These are phyloP conservation scores for Nakazawaea molendinolei DNA, from an alignment of 805 yeast species.

Conservation along the genomic window DNA sequence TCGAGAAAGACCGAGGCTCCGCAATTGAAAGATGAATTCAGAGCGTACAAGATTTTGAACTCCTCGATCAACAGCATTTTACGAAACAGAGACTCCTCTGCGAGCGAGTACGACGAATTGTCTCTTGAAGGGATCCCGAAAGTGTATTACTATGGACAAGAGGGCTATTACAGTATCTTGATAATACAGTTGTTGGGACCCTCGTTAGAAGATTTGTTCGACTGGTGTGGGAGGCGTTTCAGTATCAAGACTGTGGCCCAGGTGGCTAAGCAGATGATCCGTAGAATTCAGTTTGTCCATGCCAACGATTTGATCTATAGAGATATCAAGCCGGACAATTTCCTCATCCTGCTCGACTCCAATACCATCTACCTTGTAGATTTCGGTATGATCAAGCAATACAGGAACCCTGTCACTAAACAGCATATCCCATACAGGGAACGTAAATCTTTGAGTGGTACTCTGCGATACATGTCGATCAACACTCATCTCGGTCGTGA, in stretches of 20 bases:
- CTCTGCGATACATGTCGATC: conserved; percentile 83
- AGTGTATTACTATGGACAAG: conserved; percentile 81
- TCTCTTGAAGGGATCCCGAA: conserved; percentile 62
- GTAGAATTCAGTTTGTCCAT: conserved; percentile 65
- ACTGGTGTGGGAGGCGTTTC: conserved; percentile 80
- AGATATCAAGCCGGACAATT: conserved; percentile 82
- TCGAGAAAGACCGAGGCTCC: conserved; percentile 80
- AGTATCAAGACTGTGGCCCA: conserved; percentile 67
- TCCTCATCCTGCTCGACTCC: conserved; percentile 63
- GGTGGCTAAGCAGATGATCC: conserved; percentile 73
- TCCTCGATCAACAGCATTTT: conserved; percentile 35
- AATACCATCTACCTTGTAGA: conserved; percentile 71
- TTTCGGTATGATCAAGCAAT: conserved; percentile 85
- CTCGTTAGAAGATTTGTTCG: conserved; percentile 75
- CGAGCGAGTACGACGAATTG: conserved; percentile 14
- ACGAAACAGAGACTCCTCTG: conserved; percentile 11
- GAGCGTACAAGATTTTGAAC: conserved; percentile 67
- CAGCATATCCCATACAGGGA: conserved; percentile 81
- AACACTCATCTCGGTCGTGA: conserved; percentile 85
- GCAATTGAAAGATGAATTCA: conserved; percentile 72
- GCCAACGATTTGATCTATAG: conserved; percentile 72
- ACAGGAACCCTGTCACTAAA: conserved; percentile 71
- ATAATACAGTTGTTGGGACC: conserved; percentile 81
- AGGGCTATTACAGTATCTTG: conserved; percentile 72
- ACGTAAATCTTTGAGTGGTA: conserved; percentile 73